Conservation (phyloP, 1,139 yeast genomes). For the Geotrichum australiense region DNA sequence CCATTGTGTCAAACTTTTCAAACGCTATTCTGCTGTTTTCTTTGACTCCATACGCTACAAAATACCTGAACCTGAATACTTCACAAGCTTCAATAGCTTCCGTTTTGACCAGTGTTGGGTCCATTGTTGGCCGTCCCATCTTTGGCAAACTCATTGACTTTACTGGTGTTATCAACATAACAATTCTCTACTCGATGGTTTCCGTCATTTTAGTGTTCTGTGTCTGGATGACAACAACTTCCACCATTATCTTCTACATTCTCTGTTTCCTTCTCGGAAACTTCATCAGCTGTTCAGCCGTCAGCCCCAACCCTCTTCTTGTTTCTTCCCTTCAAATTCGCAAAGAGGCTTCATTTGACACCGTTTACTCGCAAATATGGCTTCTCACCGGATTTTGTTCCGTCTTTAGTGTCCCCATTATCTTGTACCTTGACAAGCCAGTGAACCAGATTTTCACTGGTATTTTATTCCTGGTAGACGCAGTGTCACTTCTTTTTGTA, state of each 20-base stretch:
- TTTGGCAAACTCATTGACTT: slow-evolving; percentile 54
- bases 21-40: slow-evolving; percentile 57
- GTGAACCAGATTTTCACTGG: slow-evolving; percentile 60
- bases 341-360: slow-evolving; percentile 42
- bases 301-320: slow-evolving; percentile 33
- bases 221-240: slow-evolving; percentile 58
- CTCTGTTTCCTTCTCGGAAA: slow-evolving; percentile 45
- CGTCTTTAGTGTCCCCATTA: slow-evolving; percentile 37
- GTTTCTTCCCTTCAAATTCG: slow-evolving; percentile 39
- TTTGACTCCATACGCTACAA: slow-evolving; percentile 52
- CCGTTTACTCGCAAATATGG: slow-evolving; percentile 57
- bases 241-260: slow-evolving; percentile 45
- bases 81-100: slow-evolving; percentile 55
- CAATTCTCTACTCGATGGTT: slow-evolving; percentile 34
- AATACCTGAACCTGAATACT: slow-evolving; percentile 46
- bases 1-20: slow-evolving; percentile 46
- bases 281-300: slow-evolving; percentile 45
- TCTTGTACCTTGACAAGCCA: slow-evolving; percentile 20
- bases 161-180: slow-evolving; percentile 51
- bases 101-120: slow-evolving; percentile 57
- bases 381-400: slow-evolving; percentile 42
- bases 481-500: slow-evolving; percentile 5
- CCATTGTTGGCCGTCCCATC: slow-evolving; percentile 57
- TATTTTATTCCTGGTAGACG: slow-evolving; percentile 18
- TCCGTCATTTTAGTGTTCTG: slow-evolving; percentile 38